Percentiles rank a stretch among this genome's conserved stretches.
Conservation (phyloP, 305 asterid species). For the Rubia balearica region DNA sequence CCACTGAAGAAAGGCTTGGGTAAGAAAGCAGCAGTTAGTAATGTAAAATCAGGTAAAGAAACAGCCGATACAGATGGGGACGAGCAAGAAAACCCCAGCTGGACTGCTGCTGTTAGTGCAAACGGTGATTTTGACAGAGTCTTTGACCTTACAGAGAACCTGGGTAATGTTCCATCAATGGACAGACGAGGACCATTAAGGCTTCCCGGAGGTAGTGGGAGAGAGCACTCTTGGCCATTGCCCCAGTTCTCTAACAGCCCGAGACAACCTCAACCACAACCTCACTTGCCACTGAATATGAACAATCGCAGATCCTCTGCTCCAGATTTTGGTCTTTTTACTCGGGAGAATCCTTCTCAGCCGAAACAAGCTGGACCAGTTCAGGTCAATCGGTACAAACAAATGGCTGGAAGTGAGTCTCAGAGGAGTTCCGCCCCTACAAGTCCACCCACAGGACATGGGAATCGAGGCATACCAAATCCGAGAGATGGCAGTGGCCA, state of each 20-base stretch:
- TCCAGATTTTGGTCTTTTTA: slow-evolving; percentile 51
- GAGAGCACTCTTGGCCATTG: slow-evolving; percentile 17
- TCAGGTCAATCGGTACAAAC: slow-evolving; percentile 51
- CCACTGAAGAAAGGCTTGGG: too few relatives aligned
- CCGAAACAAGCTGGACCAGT: slow-evolving; percentile 24
- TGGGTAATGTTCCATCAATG: slow-evolving; percentile 15
- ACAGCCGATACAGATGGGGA: slow-evolving; percentile 23
- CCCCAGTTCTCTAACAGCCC: slow-evolving; percentile 18
- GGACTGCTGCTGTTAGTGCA: slow-evolving; percentile 26
- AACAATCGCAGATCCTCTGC: slow-evolving; percentile 18
- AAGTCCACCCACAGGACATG: slow-evolving; percentile 15
- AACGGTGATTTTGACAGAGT: slow-evolving; percentile 21
- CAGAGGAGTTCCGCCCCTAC: slow-evolving; percentile 26
- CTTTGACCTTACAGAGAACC: slow-evolving; percentile 27
- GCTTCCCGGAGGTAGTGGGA: background rate
- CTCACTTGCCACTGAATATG: background rate
- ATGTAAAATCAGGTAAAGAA: slow-evolving; percentile 23
- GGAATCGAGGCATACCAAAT: slow-evolving; percentile 12
- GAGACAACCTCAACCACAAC: slow-evolving; percentile 18
- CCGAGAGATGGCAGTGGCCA: slow-evolving; percentile 10
- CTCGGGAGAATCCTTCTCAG: slow-evolving; percentile 17
- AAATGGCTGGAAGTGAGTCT: slow-evolving; percentile 29
- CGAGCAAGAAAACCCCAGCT: slow-evolving; percentile 22
- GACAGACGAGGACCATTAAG: slow-evolving; percentile 4
- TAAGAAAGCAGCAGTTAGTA: background rate